Evolutionary conservation across 2,329 filamentous ascomycete species (phyloP), one percentile per base, ranked within the genome.

Genomic region (Alternaria tenuissima): DNA sequence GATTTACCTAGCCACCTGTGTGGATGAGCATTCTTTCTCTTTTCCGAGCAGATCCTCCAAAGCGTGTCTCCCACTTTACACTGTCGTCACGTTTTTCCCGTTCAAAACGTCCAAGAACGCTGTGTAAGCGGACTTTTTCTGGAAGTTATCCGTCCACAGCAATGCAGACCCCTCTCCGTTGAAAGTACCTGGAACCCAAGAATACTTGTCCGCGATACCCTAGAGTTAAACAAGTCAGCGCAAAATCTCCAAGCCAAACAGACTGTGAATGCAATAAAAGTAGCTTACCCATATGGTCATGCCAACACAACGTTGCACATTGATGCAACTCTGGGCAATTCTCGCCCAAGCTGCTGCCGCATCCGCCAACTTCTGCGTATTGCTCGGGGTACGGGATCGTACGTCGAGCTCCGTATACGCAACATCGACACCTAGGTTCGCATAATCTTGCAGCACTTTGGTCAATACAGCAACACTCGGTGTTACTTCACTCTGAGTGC

Each of bases 381-480:
- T 82, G 7, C 81, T 72, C 0, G 86, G 84, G 2, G 86, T 76
- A 4, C 74, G 77, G 6, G 69, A 73, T 59, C 86, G 81, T 65
- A 89, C 84, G 70, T 89, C 87, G 14, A 89, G 75, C 79, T 89
- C 87, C 0, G 87, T 89, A 74, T 86, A 84, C 5, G 86, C 85
- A 28, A 88, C 83, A 63, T 89, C 86, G n/a, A 86, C 79, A 14
- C 80, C 81, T 6, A 86, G 79, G 3, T 81, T 78, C 2, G 82
- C 80, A 76, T 87, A 88, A 54, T 82, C 78, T 52, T 81, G 68
- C 53, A 88, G 82, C 22, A 81, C 81, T 1, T 80, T 77, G 32
- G 79, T 80, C 55, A 86, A 79, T 9, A 78, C 72, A 34, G 77
- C 77, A 49, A 81, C 78, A 48, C 73, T 77, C 1, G 86, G 83